Conservation (phyloP, 2,329 filamentous ascomycete genomes). For the Claviceps fusiformis region DNA sequence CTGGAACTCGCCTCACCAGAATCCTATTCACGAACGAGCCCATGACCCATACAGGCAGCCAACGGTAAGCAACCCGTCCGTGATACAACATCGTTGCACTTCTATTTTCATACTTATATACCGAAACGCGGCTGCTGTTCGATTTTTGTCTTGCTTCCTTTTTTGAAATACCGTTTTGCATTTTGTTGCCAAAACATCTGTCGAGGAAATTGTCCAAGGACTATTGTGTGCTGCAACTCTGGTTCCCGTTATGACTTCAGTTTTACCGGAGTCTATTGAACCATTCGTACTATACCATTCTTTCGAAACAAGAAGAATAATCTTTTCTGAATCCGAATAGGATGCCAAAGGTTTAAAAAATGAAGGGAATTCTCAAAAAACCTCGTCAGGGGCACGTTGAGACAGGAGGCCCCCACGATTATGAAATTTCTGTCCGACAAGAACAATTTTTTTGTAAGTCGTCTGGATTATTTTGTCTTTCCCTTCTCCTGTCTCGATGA, state of each 20-base stretch:
- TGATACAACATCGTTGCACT: background rate
- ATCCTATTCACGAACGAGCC: background rate
- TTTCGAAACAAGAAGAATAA: background rate
- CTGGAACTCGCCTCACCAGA: background rate
- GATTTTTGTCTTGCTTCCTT: background rate
- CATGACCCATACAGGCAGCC: background rate
- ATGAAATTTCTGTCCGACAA: background rate
- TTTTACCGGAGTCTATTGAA: background rate
- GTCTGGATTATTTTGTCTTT: background rate
- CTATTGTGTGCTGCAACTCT: background rate
- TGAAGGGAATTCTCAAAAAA: conserved; percentile 1
- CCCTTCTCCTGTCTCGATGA: background rate
- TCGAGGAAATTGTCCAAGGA: too few species aligned
- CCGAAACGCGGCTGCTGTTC: too few species aligned
- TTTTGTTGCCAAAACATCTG: too few species aligned
- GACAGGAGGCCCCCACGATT: background rate
- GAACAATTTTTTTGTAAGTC: background rate
- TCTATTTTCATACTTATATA: background rate
- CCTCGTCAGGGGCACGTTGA: background rate
- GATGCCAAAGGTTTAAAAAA: background rate
- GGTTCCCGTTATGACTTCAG: background rate
- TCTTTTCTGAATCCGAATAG: background rate
- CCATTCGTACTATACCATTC: too few species aligned
- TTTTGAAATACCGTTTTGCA: background rate
- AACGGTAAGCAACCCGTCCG: background rate